phyloP scores from a whole-genome alignment of 2,329 filamentous ascomycete species.

The Penicillium sp. region DNA sequence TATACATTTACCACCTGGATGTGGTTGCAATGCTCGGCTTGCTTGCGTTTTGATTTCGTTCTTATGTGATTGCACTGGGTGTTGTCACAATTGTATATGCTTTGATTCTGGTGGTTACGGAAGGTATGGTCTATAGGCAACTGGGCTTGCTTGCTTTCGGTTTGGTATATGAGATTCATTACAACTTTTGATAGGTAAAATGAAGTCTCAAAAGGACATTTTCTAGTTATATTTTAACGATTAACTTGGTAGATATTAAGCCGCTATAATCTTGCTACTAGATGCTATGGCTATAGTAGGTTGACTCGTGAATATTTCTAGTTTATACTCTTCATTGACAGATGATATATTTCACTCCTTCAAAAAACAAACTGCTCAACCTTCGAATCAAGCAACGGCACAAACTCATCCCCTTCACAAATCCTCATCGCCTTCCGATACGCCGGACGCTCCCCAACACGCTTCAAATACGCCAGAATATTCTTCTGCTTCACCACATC shows the following conservation, averaged over 20 bases:
- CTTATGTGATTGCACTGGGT: not conserved
- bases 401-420: slow-evolving; percentile 20
- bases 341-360: no score
- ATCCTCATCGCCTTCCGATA: slow-evolving; percentile 20
- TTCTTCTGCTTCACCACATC: slow-evolving; percentile 16
- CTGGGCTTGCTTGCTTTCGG: not conserved
- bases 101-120: not conserved
- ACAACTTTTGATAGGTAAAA: no score
- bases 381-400: slow-evolving; percentile 14
- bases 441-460: slow-evolving; percentile 17
- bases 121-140: not conserved
- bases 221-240: no score
- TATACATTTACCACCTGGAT: not conserved
- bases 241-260: no score
- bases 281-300: slow-evolving; percentile 1
- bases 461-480: slow-evolving; percentile 17
- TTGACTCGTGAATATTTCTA: no score
- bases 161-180: not conserved
- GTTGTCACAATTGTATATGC: slow-evolving; percentile 2
- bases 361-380: slow-evolving; percentile 11
- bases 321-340: no score
- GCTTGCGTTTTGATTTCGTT: not conserved
- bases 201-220: no score
- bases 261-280: no score
- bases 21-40: not conserved